Percentiles rank a stretch among this genome's conserved stretches.
These are phyloP conservation scores for Melampsora americana DNA, from an alignment of 1,284 basidiomycete species.

Conservation along the genomic window DNA sequence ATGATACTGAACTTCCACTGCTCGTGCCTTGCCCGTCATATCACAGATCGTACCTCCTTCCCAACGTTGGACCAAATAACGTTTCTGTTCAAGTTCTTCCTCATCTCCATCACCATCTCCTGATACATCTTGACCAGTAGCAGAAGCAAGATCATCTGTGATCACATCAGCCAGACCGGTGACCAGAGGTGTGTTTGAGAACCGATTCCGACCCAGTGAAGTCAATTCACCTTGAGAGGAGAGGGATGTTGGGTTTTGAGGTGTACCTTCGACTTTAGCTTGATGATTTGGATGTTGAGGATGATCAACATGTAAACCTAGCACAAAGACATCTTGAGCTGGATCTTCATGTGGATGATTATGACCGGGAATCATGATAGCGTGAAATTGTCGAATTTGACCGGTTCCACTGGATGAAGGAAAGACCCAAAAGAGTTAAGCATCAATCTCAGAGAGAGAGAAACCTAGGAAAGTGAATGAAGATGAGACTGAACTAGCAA, in stretches of 20 bases:
- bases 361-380: slow-evolving; percentile 46
- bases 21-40: slow-evolving; percentile 75
- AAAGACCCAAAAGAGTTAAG: background rate
- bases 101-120: slow-evolving; percentile 20
- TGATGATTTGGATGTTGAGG: slow-evolving; percentile 34
- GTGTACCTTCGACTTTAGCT: slow-evolving; percentile 43
- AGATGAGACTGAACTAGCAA: slow-evolving; percentile 58
- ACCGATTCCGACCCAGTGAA: slow-evolving; percentile 30
- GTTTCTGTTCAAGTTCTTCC: slow-evolving; percentile 57
- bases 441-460: background rate
- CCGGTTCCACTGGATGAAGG: slow-evolving; percentile 18
- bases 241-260: slow-evolving; percentile 3
- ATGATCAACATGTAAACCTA: slow-evolving; percentile 46
- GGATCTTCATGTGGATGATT: slow-evolving; percentile 49
- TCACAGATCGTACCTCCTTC: slow-evolving; percentile 84
- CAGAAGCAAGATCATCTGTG: slow-evolving; percentile 17
- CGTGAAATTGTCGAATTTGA: slow-evolving; percentile 53
- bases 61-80: slow-evolving; percentile 84
- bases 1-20: slow-evolving; percentile 94
- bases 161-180: slow-evolving; percentile 24
- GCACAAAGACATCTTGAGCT: slow-evolving; percentile 49
- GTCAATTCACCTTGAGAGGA: slow-evolving; percentile 28
- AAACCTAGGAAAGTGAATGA: background rate
- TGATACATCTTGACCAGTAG: background rate
- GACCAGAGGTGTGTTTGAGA: slow-evolving; percentile 3